These are phyloP conservation scores for Talaromyces sp. DNA, from an alignment of 2,329 filamentous ascomycete genomes.

Conservation along the genomic window DNA sequence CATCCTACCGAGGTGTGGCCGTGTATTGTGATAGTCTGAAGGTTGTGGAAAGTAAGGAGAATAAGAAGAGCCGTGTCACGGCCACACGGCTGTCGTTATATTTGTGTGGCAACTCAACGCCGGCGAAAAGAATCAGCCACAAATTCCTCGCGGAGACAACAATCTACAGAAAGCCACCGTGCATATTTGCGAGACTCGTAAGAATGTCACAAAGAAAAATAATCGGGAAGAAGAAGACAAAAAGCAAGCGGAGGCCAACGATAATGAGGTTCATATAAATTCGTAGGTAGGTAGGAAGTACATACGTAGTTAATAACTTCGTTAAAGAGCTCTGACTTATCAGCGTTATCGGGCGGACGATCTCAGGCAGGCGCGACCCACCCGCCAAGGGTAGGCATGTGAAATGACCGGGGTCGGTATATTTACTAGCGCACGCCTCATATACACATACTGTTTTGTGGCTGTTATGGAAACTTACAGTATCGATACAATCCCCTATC, in stretches of 20 bases:
- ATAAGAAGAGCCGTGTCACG: neutral
- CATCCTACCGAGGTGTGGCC: conserved; percentile 4
- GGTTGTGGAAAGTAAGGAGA: neutral
- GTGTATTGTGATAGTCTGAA: neutral
- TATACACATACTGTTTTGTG: neutral
- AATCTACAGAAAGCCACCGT: conserved; percentile 8
- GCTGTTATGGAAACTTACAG: neutral
- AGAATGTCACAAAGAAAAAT: neutral
- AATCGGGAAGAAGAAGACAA: neutral
- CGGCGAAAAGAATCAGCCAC: neutral
- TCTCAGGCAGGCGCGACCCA: neutral
- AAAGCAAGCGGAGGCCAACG: neutral
- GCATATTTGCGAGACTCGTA: neutral
- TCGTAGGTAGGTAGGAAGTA: too few relatives aligned
- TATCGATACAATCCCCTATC: neutral
- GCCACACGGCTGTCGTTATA: neutral
- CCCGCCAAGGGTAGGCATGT: neutral
- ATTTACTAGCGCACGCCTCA: neutral
- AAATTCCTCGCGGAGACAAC: neutral
- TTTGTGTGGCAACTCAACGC: neutral
- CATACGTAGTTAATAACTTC: too few relatives aligned
- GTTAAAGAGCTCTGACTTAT: too few relatives aligned
- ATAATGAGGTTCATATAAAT: neutral
- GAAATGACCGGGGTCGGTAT: neutral
- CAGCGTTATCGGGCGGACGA: conserved; percentile 1